Conservation (phyloP, 768 basidiomycete species). For the Boletus rubescentipes region DNA sequence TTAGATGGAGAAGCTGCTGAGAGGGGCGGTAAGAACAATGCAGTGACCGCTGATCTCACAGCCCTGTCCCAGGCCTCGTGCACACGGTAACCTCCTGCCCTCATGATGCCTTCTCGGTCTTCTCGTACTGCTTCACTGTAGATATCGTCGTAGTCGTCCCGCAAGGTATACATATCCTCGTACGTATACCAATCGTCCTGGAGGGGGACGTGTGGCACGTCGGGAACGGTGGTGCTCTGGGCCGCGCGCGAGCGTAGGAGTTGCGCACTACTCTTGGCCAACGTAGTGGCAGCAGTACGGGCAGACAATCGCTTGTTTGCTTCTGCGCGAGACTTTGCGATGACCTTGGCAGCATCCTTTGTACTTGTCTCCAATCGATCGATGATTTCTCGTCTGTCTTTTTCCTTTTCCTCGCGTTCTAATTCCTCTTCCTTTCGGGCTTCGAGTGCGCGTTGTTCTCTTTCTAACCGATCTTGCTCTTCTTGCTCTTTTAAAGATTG, state of each 20-base stretch:
- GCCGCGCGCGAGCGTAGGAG: conserved; percentile 63
- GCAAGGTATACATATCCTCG: conserved; percentile 61
- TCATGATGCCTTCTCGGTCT: conserved; percentile 76
- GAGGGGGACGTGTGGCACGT: conserved; percentile 77
- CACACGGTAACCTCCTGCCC: conserved; percentile 78
- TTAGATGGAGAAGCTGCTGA: conserved; percentile 27
- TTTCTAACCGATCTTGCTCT: conserved; percentile 71
- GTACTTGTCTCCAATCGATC: conserved; percentile 78
- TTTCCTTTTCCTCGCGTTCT: conserved; percentile 74
- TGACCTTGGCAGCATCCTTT: conserved; percentile 65
- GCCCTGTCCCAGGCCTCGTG: conserved; percentile 88
- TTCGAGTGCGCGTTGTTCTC: conserved; percentile 66
- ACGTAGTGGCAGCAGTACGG: conserved; percentile 44
- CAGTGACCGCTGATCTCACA: conserved; percentile 69
- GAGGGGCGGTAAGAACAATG: conserved; percentile 60
- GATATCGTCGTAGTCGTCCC: conserved; percentile 65
- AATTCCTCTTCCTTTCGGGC: conserved; percentile 68
- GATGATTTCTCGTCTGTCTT: conserved; percentile 70
- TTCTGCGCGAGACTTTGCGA: conserved; percentile 66
- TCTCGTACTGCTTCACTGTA: conserved; percentile 73
- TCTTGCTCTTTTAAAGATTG: conserved; percentile 75
- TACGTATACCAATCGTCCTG: conserved; percentile 77
- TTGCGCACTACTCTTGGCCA: conserved; percentile 46
- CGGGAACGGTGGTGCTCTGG: conserved; percentile 65
- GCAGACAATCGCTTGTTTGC: conserved; percentile 61